Evolutionary conservation across 129 eudicot species (phyloP), one percentile per base, ranked within the genome.

Genomic region (Tagetes patula): DNA sequence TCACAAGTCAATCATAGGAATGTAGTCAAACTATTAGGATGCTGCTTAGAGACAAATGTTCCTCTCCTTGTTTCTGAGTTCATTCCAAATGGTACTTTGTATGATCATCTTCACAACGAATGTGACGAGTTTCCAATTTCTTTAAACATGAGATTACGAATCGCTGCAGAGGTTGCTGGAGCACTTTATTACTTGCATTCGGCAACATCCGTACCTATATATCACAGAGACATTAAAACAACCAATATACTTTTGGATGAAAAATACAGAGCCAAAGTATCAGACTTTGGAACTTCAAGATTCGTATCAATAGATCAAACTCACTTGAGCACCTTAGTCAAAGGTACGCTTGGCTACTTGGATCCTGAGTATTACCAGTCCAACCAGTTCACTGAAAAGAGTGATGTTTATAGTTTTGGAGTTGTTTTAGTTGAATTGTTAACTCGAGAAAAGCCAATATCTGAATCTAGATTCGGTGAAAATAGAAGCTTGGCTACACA

Each of bases 1-100:
- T 67, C 72, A 5, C 47, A 42, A 42, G 7, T 42, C 9, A 42
- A 6, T 42, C 47, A 42, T 42, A 42, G 47, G 47, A 42, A 42
- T 6, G 47, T 42, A 9, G 47, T 42, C 47, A 42, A 42, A 42
- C 9, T 42, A 42, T 42, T 42, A 4, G 47, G 47, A 42, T 42
- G 47, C 7, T 42, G 47, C 47, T 7, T 43, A 7, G 48, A 43
- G 48, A 43, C 11, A 43, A 2, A 43, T 0, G 48, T 43, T 7
- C 81, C 81, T 10, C 38, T 77, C 39, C 61, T 77, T 1, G 81
- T 77, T 10, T 77, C 65, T 6, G 81, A 77, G 6, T 77, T 77
- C 75, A 69, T 77, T 43, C 60, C 75, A 3, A 77, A 77, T 69
- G 81, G 81, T 8, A 77, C 81, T 68, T 59, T 43, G 48, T 6